These are phyloP conservation scores for Fermentozyma sake DNA, from an alignment of 1,139 yeast species.

Conservation along the genomic window DNA sequence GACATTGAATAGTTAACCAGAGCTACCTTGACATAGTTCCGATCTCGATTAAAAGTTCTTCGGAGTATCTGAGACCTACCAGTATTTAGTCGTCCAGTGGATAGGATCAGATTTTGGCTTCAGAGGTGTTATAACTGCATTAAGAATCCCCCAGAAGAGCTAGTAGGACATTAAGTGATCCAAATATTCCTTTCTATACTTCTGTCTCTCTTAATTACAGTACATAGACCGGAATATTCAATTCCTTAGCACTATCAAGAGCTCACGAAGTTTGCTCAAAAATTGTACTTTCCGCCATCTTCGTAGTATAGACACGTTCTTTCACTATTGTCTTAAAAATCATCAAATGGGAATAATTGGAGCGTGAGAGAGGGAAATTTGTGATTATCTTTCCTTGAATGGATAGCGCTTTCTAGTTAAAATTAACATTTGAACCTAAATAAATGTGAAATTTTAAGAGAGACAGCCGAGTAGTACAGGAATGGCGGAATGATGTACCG, in stretches of 20 bases:
- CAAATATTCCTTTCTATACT: slow-evolving; percentile 17
- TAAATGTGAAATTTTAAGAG: too few species aligned
- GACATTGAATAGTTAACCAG: slow-evolving; percentile 21
- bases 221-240: slow-evolving; percentile 11
- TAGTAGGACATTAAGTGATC: slow-evolving; percentile 15
- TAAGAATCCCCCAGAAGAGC: slow-evolving; percentile 9
- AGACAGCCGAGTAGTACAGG: too few species aligned
- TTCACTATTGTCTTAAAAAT: slow-evolving; percentile 13
- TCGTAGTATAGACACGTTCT: slow-evolving; percentile 16
- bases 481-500: too few species aligned
- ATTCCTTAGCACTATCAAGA: slow-evolving; percentile 8
- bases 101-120: slow-evolving; percentile 18
- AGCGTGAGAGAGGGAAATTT: too few species aligned
- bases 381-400: too few species aligned
- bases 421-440: too few species aligned
- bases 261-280: slow-evolving; percentile 18
- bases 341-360: slow-evolving; percentile 19
- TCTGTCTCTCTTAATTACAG: slow-evolving; percentile 18
- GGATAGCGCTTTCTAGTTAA: too few species aligned
- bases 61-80: slow-evolving; percentile 20
- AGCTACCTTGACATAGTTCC: too few species aligned
- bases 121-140: slow-evolving; percentile 18
- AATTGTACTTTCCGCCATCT: slow-evolving; percentile 21
- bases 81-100: slow-evolving; percentile 17
- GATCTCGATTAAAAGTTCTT: slow-evolving; percentile 15